Base-by-base conservation (phyloP, 2,329 filamentous ascomycete species). In the Bipolaris cookei region DNA sequence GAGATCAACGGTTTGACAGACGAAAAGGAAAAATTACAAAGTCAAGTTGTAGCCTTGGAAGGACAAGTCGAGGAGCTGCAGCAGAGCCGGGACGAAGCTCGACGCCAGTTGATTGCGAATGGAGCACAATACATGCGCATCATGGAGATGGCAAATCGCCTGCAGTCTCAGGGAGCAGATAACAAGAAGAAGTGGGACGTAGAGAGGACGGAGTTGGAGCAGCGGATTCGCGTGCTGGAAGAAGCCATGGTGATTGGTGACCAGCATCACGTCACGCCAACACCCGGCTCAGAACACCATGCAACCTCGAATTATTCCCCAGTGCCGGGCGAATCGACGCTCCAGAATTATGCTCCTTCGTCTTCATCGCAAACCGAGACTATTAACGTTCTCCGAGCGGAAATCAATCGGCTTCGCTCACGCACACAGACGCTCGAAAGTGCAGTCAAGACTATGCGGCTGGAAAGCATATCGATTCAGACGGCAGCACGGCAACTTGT, bases 81-180 rank as follows among this genome's bases (percentile, higher is more conserved):
- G 42, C 76, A 77, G 53, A 80, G 78, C 55, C 72, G 82, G 41
- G 82, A 85, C 39, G 76, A 80, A 43, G 79, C 78, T 16, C 73
- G 78, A n/a, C 67, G 72, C 25, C 74, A 80, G 46, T 68, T 78
- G 3, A 72, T 73, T 2, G 73, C 75, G 3, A 81, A 81, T 48
- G 80, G 79, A 30, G 76, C 76, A 52, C 82, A 84, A 67, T 83
- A 82, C 70, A 75, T 79, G 64, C 77, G 77, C 47, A 84, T 84
- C 65, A 73, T 84, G 65, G 80, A 82, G 35, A 81, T 83, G 78
- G 79, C 80, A 23, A 77, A 75, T 6, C 70, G 74, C 14, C 65
- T 84, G 18, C 80, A 83, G 58, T 73, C 71, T 1, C 77, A 80
- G 60, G 70, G 75, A 38, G 75, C 76, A 1, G 76, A 77, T 10